Evolutionary conservation across 495 filamentous ascomycete species (phyloP).

Genomic region (Podospora didyma): DNA sequence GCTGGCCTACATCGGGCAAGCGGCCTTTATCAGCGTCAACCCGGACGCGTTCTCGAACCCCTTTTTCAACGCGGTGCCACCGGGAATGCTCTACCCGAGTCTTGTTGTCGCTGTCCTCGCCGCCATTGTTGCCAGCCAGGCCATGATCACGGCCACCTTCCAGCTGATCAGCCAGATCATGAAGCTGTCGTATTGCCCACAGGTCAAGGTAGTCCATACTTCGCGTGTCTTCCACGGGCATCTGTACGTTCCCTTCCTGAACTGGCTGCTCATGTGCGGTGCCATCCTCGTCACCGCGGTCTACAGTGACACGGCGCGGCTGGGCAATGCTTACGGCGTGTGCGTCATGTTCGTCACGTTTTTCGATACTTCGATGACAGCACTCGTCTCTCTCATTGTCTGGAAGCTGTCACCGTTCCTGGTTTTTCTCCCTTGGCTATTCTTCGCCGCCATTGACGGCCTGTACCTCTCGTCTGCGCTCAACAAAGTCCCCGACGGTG

Average conservation of each 20-base stretch:
- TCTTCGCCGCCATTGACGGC: conserved; percentile 59
- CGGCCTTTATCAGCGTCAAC: conserved; percentile 61
- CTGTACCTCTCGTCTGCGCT: conserved; percentile 63
- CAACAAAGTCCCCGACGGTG: conserved; percentile 65
- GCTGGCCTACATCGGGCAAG: conserved; percentile 69
- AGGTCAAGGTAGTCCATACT: conserved; percentile 65
- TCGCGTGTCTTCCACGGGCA: conserved; percentile 64
- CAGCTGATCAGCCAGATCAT: conserved; percentile 66
- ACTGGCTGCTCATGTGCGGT: conserved; percentile 73
- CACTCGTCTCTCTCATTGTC: conserved; percentile 62
- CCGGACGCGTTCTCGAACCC: conserved; percentile 64
- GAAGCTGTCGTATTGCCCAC: conserved; percentile 70
- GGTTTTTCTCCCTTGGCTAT: conserved; percentile 57
- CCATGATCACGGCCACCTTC: conserved; percentile 73
- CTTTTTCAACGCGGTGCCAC: conserved; percentile 64
- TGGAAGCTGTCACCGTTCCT: conserved; percentile 57
- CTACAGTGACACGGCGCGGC: conserved; percentile 61
- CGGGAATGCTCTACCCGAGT: conserved; percentile 62
- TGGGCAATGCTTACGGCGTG: conserved; percentile 50
- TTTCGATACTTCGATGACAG: conserved; percentile 67
- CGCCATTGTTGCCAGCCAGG: conserved; percentile 71
- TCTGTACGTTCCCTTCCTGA: conserved; percentile 66
- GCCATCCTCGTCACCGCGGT: conserved; percentile 67
- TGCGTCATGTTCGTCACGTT: conserved; percentile 75
- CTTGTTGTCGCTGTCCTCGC: conserved; percentile 64